A percentile compares a stretch with the other conserved stretches of the same genome.
These are phyloP conservation scores for Puccinia coronata DNA, from an alignment of 1,284 basidiomycete species.

Conservation along the genomic window DNA sequence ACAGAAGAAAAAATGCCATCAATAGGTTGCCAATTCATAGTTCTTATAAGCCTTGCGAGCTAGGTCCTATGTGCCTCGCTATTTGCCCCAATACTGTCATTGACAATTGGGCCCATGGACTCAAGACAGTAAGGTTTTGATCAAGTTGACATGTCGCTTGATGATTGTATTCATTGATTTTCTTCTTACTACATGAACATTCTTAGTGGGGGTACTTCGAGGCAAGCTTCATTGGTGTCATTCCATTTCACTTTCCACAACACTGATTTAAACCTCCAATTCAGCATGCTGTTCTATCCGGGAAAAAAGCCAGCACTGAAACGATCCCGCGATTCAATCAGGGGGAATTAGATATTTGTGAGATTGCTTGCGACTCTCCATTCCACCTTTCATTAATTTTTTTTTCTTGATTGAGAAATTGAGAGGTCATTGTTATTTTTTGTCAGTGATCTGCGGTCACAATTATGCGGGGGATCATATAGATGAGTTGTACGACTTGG, in stretches of 20 bases:
- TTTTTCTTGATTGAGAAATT: background rate
- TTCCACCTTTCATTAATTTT: no score
- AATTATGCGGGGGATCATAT: conserved; percentile 37
- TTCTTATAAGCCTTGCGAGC: conserved; percentile 27
- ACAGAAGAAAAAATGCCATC: conserved; percentile 25
- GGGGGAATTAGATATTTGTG: conserved; percentile 44
- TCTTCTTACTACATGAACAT: background rate
- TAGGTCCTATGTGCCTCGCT: conserved; percentile 42
- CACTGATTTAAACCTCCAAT: background rate
- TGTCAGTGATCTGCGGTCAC: conserved; percentile 32
- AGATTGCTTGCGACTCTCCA: background rate
- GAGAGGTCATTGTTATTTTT: background rate
- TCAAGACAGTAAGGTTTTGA: conserved; percentile 29
- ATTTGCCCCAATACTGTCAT: conserved; percentile 48
- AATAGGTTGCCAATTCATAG: background rate
- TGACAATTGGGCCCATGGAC: conserved; percentile 41
- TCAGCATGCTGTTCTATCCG: conserved; percentile 12
- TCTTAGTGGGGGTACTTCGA: conserved; percentile 48
- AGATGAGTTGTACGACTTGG: conserved; percentile 41
- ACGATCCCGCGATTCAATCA: conserved; percentile 38
- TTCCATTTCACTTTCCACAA: background rate
- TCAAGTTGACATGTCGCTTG: background rate
- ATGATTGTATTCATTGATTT: background rate
- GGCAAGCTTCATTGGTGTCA: conserved; percentile 1
- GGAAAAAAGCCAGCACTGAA: background rate